A percentile compares a stretch with the other conserved stretches of the same genome.
These are phyloP conservation scores for Polytrichum commune DNA, from an alignment of 225 moss, liverwort and hornwort species.

Conservation along the genomic window DNA sequence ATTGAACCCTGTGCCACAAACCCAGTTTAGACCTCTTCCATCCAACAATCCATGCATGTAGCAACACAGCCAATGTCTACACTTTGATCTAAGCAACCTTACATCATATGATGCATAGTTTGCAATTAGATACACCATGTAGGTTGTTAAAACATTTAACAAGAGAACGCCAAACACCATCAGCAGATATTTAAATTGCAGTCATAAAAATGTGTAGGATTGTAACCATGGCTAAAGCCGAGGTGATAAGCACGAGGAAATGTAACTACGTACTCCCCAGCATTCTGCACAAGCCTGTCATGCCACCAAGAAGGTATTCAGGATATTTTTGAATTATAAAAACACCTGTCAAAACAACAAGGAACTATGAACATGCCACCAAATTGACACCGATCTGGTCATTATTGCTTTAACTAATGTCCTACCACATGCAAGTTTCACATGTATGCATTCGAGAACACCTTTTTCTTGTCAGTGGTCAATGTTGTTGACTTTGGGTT, in stretches of 20 bases:
- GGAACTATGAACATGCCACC: no score
- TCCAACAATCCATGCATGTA: no score
- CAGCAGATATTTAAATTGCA: not conserved
- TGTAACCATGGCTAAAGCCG: constrained; percentile 89
- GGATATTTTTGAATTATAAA: not conserved
- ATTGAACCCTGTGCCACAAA: constrained; percentile 68
- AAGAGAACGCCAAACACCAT: not conserved
- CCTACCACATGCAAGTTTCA: no score
- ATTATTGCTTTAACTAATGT: no score
- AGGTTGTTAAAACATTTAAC: not conserved
- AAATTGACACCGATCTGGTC: no score
- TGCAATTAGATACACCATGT: not conserved
- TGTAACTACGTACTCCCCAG: constrained; percentile 95
- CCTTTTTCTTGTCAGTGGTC: no score
- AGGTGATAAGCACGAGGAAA: constrained; percentile 97
- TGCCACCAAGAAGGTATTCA: constrained; percentile 7
- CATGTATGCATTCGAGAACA: no score
- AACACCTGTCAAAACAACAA: not conserved
- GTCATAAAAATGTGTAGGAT: constrained; percentile 8
- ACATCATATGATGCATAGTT: no score
- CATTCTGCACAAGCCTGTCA: constrained; percentile 92
- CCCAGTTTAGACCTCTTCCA: not conserved
- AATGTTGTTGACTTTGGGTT: no score
- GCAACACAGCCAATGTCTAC: no score
- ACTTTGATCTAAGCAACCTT: no score